These are phyloP conservation scores for Populus alba DNA, from an alignment of 345 rosid species.

Conservation along the genomic window DNA sequence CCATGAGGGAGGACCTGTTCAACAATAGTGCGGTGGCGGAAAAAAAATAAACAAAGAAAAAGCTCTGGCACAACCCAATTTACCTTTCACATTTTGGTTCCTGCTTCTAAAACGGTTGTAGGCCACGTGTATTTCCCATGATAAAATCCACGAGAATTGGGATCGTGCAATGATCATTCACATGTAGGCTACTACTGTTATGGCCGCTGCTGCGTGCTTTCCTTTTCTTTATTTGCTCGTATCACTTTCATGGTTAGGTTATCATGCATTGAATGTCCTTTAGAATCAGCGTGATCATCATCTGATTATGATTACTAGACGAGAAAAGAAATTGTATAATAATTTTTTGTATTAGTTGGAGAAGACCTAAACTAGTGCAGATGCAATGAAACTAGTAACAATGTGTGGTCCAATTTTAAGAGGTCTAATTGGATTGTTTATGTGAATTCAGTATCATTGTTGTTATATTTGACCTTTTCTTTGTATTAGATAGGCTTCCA, in stretches of 20 bases:
- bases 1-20: too few species aligned
- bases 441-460: too few species aligned
- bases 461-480: too few species aligned
- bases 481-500: too few species aligned
- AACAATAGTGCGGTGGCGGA: too few species aligned
- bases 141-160: neutral
- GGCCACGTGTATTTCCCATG: neutral
- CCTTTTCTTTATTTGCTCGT: neutral
- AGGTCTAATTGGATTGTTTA: too few species aligned
- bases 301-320: neutral
- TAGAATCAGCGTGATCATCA: neutral
- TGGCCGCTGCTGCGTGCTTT: neutral
- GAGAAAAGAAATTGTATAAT: neutral
- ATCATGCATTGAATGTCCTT: neutral
- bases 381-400: neutral
- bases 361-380: neutral
- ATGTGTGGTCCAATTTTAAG: too few species aligned
- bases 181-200: neutral
- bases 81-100: neutral
- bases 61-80: too few species aligned
- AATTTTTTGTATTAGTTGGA: neutral
- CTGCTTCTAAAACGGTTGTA: neutral
- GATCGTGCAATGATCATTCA: neutral
- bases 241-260: neutral
- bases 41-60: too few species aligned